A percentile compares a stretch with the other conserved stretches of the same genome.
These are phyloP conservation scores for Suillus subaureus DNA, from an alignment of 768 basidiomycete species.

Conservation along the genomic window DNA sequence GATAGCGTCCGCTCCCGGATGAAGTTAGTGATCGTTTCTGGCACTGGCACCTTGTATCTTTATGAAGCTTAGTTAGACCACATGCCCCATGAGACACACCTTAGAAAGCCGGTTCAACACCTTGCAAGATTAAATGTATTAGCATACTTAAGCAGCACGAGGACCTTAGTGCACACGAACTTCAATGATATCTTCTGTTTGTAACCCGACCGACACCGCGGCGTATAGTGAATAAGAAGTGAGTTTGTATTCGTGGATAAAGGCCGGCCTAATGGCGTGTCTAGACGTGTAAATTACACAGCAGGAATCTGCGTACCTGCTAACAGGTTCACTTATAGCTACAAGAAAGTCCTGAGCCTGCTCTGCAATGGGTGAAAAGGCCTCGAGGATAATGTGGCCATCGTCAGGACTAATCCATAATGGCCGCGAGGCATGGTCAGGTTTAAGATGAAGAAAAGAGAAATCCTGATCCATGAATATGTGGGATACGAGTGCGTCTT, in stretches of 20 bases:
- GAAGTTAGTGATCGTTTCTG: conserved; percentile 79
- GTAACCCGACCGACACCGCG: conserved; percentile 96
- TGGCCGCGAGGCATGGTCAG: conserved; percentile 89
- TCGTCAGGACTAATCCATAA: conserved; percentile 96
- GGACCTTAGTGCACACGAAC: conserved; percentile 42
- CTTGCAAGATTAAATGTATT: conserved; percentile 36
- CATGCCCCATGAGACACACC: conserved; percentile 32
- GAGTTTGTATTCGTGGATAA: conserved; percentile 99
- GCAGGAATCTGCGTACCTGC: conserved; percentile 67
- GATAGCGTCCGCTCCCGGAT: conserved; percentile 94
- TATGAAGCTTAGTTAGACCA: conserved; percentile 13
- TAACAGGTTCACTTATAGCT: conserved; percentile 97
- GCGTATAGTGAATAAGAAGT: conserved; percentile 98
- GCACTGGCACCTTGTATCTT: conserved; percentile 78
- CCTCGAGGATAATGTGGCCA: conserved; percentile 93
- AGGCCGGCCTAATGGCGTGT: conserved; percentile 70
- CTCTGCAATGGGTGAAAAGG: conserved; percentile 96
- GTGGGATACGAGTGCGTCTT: conserved; percentile 76
- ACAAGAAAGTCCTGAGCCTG: conserved; percentile 98
- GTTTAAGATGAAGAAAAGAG: conserved; percentile 83
- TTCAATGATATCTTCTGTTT: conserved; percentile 98
- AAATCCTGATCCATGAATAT: conserved; percentile 88
- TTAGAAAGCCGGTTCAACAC: conserved; percentile 83
- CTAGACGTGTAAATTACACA: conserved; percentile 32
- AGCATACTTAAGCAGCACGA: not conserved